Evolutionary conservation across 176 grass and related monocot species (phyloP), one percentile per base, ranked within the genome.

Genomic region (Carex myosuroides): DNA sequence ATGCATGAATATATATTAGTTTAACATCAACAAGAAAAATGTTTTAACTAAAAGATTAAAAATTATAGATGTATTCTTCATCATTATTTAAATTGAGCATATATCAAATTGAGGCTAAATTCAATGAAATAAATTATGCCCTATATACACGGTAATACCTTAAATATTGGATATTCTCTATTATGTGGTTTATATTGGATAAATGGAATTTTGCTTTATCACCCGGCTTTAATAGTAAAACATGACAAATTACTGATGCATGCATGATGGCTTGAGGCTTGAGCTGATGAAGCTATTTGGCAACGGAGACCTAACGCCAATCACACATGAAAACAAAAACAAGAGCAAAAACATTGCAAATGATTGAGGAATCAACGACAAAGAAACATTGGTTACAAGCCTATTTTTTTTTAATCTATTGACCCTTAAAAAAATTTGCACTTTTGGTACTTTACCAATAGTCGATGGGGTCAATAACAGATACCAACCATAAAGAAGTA

Each of bases 361-460:
- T 81, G 79, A 83, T 83, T 83, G 60, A 83, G 41, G 80, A 83
- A 83, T 85, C 71, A 53, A 53, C 56, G 50, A 76, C 66, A 85
- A 44, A 73, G 41, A 75, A 61, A 63, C 33, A 73, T 59, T 59
- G 63, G 32, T 42, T 59, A 18, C 3, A 26, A 50, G 53, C 16
- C n/a, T 46, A 29, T 59, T 73, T 85, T 85, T 52, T 71, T 85
- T 52, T 71, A 60, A 60, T 35, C 11, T 50, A 48, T 77, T 85
- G 3, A 85, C 46, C 18, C 53, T 50, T 64, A 85, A 79, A 78
- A 73, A 73, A 60, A 39, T 8, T 75, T 61, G 68, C 65, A 59
- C 83, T 85, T 85, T 70, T 85, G 20, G 21, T 48, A 68, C 80
- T 83, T 67, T 59, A 74, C 26, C 53, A 33, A 62, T 75, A 63